A percentile compares a stretch with the other conserved stretches of the same genome.
Evolutionary conservation across 208 protist species (phyloP).

Genomic region (Herpetomonas samuelpessoai): DNA sequence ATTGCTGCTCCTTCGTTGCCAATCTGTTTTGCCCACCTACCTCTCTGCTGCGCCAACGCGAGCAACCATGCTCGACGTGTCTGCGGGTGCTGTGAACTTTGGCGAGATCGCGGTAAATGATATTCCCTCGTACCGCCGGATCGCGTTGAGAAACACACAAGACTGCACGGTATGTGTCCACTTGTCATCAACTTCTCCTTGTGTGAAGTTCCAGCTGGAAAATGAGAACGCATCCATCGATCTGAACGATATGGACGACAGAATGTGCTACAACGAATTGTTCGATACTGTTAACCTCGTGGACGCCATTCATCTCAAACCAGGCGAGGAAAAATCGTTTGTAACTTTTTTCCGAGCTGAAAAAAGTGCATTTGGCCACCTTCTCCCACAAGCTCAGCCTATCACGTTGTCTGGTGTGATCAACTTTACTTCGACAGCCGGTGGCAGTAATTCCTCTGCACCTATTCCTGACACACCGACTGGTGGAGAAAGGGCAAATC

Average conservation of each 20-base stretch:
- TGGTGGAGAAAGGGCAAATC: too few species aligned
- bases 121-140: constrained; percentile 15
- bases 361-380: not conserved
- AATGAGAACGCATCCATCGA: constrained; percentile 13
- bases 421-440: constrained; percentile 7
- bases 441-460: not conserved
- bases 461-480: too few species aligned
- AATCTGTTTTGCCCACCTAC: too few species aligned
- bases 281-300: constrained; percentile 3
- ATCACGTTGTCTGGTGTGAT: constrained; percentile 1
- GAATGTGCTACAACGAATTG: not conserved
- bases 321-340: not conserved
- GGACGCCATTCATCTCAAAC: not conserved
- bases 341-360: constrained; percentile 1
- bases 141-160: constrained; percentile 18
- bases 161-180: constrained; percentile 12
- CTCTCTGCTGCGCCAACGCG: too few species aligned
- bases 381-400: not conserved
- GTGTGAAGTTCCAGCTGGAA: constrained; percentile 21
- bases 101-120: constrained; percentile 25
- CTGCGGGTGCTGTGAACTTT: constrained; percentile 23
- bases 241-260: not conserved
- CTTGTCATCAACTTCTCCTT: constrained; percentile 6
- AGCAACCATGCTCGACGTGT: constrained; percentile 18
- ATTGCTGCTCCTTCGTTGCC: too few species aligned